These are phyloP conservation scores for Coccinonectria pachysandricola DNA, from an alignment of 2,329 filamentous ascomycete genomes.

Conservation along the genomic window DNA sequence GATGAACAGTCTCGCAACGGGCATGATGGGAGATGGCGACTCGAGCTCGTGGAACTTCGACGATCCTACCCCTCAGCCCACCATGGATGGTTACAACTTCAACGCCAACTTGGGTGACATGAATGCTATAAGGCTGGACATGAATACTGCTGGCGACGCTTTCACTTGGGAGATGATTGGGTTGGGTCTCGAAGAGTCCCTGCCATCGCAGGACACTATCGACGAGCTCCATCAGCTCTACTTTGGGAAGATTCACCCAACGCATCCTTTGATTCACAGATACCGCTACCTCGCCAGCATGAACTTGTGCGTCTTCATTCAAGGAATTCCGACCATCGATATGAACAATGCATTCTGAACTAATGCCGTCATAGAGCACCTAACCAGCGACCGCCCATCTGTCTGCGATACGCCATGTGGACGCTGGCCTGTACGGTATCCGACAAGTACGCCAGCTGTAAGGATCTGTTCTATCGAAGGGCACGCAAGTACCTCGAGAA, in stretches of 20 bases:
- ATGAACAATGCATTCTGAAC: neutral
- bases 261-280: constrained; percentile 79
- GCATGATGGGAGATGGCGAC: constrained; percentile 36
- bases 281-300: constrained; percentile 80
- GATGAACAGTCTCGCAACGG: no score
- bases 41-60: constrained; percentile 46
- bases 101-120: constrained; percentile 39
- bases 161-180: constrained; percentile 73
- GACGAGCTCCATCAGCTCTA: constrained; percentile 85
- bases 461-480: constrained; percentile 82
- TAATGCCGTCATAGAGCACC: constrained; percentile 45
- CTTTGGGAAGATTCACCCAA: constrained; percentile 83
- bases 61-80: constrained; percentile 41
- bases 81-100: constrained; percentile 50
- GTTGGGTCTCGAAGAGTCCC: constrained; percentile 47
- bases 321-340: neutral
- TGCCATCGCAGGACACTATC: constrained; percentile 52
- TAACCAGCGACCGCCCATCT: constrained; percentile 74
- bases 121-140: no score
- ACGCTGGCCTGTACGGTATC: constrained; percentile 77
- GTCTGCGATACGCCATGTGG: constrained; percentile 92
- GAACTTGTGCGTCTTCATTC: constrained; percentile 51
- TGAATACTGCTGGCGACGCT: constrained; percentile 40
- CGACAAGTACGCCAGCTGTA: constrained; percentile 70
- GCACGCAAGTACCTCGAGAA: constrained; percentile 82